Conservation (phyloP, 1,139 yeast genomes). For the Lodderomyces parapsilosis region DNA sequence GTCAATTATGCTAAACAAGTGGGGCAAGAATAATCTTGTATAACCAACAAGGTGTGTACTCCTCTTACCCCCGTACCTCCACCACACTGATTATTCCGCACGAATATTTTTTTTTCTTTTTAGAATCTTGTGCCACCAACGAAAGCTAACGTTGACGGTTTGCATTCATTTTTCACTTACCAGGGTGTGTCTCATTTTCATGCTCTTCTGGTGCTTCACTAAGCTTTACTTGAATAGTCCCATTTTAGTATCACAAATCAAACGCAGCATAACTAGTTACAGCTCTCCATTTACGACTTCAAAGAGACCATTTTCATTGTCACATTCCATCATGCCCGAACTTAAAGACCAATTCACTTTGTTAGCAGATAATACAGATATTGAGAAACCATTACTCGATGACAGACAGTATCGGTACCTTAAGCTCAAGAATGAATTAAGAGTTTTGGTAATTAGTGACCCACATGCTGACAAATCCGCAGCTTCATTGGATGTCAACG, state of each 20-base stretch:
- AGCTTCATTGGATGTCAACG: slow-evolving; percentile 88
- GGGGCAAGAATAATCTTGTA: no score
- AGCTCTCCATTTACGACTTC: not conserved
- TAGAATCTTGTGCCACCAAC: no score
- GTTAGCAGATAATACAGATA: slow-evolving; percentile 21
- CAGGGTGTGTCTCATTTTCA: not conserved
- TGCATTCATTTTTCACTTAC: not conserved
- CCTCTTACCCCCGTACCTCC: no score
- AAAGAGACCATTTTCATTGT: not conserved
- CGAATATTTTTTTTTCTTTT: no score
- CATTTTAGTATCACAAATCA: not conserved
- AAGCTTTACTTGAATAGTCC: not conserved
- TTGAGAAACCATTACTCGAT: slow-evolving; percentile 67
- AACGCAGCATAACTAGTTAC: not conserved
- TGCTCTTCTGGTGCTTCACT: not conserved
- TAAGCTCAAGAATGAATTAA: slow-evolving; percentile 61
- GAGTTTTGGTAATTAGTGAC: slow-evolving; percentile 78
- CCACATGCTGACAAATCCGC: slow-evolving; percentile 87
- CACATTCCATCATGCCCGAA: slow-evolving; percentile 2
- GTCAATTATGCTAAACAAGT: no score
- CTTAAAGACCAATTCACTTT: slow-evolving; percentile 13
- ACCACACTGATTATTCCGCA: no score
- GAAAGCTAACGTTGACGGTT: no score
- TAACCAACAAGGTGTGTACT: no score
- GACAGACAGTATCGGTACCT: slow-evolving; percentile 73